A percentile compares a stretch with the other conserved stretches of the same genome.
phyloP scores from a whole-genome alignment of 352 stramenopile species.

The Pythium sp. region DNA sequence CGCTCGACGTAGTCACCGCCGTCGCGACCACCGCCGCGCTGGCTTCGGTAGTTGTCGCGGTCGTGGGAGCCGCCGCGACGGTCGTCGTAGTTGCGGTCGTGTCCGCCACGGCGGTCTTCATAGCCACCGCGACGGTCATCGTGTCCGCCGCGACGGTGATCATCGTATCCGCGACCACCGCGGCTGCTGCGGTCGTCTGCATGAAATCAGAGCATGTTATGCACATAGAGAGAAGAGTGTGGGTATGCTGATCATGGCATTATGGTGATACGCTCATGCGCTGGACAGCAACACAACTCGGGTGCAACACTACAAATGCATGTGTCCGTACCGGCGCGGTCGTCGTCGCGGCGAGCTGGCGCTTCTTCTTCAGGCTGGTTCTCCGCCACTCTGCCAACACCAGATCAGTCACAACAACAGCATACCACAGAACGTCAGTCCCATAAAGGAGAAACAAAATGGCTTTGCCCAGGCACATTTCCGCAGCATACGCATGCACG shows the following conservation, averaged over 20 bases:
- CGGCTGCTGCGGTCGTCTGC: slow-evolving; percentile 27
- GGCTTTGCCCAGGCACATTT: not conserved
- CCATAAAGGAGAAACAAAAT: not conserved
- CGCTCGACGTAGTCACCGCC: slow-evolving; percentile 29
- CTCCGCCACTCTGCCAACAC: slow-evolving; percentile 26
- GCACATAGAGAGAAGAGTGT: not conserved
- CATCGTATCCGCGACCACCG: slow-evolving; percentile 25
- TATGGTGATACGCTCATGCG: not conserved
- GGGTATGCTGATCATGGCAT: not conserved
- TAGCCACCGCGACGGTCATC: slow-evolving; percentile 29
- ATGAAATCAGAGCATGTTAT: not conserved
- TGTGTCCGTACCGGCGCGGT: slow-evolving; percentile 17
- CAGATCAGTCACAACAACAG: not conserved
- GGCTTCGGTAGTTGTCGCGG: slow-evolving; percentile 11
- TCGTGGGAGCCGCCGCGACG: slow-evolving; percentile 8
- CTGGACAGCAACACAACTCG: not conserved
- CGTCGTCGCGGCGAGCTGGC: slow-evolving; percentile 24
- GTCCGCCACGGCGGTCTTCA: slow-evolving; percentile 23
- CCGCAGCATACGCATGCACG: not conserved
- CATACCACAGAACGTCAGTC: not conserved
- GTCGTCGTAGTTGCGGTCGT: slow-evolving; percentile 13
- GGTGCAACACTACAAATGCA: not conserved
- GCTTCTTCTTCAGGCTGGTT: slow-evolving; percentile 23
- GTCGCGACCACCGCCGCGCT: slow-evolving; percentile 21
- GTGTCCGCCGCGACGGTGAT: slow-evolving; percentile 17